Evolutionary conservation across 345 rosid species (phyloP).

Genomic region (Physaria fendleri): DNA sequence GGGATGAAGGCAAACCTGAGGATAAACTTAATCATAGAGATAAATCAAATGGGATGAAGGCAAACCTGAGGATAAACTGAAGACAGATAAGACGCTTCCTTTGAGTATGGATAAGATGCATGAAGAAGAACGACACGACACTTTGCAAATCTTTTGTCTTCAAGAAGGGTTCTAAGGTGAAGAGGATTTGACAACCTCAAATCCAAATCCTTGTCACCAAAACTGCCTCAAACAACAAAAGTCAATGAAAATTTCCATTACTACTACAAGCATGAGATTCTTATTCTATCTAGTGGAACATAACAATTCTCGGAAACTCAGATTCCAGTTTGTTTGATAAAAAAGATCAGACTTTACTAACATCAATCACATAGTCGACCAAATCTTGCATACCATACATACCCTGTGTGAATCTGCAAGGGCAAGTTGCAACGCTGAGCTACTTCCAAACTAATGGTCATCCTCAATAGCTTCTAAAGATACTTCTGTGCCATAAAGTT

Average conservation of each 20-base stretch:
- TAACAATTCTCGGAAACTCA: neutral
- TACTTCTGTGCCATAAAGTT: conserved; percentile 59
- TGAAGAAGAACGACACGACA: conserved; percentile 79
- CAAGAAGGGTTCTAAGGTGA: conserved; percentile 66
- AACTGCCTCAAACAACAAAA: conserved; percentile 36
- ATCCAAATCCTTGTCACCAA: conserved; percentile 94
- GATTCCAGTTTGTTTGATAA: neutral
- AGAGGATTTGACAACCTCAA: conserved; percentile 83
- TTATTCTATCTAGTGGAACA: neutral
- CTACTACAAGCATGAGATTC: neutral
- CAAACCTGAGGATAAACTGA: conserved; percentile 78
- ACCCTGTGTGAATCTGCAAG: conserved; percentile 97
- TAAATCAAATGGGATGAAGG: neutral
- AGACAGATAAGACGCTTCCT: conserved; percentile 85
- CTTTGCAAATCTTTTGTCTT: conserved; percentile 66
- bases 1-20: conserved; percentile 46
- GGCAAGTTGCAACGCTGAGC: conserved; percentile 64
- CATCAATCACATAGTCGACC: neutral
- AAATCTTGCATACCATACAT: conserved; percentile 48
- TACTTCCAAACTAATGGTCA: conserved; percentile 55
- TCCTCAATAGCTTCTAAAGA: conserved; percentile 58
- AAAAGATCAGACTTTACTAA: neutral
- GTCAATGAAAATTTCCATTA: neutral
- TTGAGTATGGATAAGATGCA: conserved; percentile 93
- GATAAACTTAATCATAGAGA: conserved; percentile 76